Conservation (phyloP, 768 basidiomycete species). For the Leccinum pellstonianum region DNA sequence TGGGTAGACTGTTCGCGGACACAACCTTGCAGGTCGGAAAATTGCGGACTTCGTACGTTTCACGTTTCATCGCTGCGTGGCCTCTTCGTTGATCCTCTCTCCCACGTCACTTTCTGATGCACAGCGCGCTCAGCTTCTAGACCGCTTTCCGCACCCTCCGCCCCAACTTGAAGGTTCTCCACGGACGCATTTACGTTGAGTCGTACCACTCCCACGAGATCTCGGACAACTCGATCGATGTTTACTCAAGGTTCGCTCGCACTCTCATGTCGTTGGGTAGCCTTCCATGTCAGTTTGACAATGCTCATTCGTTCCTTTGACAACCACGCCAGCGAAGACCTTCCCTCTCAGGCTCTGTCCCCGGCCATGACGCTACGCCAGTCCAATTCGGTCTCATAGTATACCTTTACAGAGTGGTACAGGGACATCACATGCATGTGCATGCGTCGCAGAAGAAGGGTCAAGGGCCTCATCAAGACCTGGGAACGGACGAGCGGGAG, state of each 20-base stretch:
- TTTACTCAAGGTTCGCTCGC: conserved; percentile 12
- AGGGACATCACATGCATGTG: conserved; percentile 28
- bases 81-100: conserved; percentile 3
- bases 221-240: conserved; percentile 21
- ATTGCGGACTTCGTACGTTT: conserved; percentile 38
- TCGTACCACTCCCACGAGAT: conserved; percentile 25
- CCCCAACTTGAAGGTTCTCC: conserved; percentile 45
- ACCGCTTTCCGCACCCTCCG: conserved; percentile 54
- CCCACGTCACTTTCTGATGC: conserved; percentile 18
- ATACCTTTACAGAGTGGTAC: conserved; percentile 11
- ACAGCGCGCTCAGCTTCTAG: conserved; percentile 47
- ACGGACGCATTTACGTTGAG: conserved; percentile 53
- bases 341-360: conserved; percentile 11
- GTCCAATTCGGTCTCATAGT: conserved; percentile 22
- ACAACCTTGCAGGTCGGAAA: too few relatives aligned
- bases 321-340: conserved; percentile 1
- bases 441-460: conserved; percentile 26
- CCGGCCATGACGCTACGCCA: conserved; percentile 19
- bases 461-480: conserved; percentile 28
- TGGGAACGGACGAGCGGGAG: conserved; percentile 33
- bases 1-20: too few relatives aligned
- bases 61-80: background rate
- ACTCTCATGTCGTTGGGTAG: conserved; percentile 20
- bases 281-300: conserved; percentile 35
- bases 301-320: conserved; percentile 19